Conservation (phyloP, 257 asterid species). For the Jacaranda copaia region DNA sequence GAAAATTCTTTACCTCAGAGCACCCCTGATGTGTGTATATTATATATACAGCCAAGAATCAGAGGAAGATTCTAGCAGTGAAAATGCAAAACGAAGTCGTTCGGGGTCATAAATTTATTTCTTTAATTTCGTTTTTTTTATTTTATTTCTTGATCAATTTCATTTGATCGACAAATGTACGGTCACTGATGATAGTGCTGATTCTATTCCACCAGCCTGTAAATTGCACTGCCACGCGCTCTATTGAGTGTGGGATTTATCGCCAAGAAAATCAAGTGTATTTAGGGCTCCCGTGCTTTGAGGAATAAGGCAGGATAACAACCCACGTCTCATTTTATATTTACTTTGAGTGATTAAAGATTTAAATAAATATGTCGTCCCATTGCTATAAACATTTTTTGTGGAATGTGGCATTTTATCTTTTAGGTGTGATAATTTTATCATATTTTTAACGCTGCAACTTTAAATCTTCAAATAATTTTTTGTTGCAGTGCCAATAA, state of each 20-base stretch:
- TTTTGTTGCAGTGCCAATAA: no score
- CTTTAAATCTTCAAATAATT: no score
- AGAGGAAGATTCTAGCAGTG: constrained; percentile 2
- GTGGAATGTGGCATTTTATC: no score
- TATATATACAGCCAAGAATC: neutral
- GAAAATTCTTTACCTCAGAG: constrained; percentile 20
- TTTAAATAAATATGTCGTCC: no score
- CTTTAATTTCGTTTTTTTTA: neutral
- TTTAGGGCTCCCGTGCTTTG: no score
- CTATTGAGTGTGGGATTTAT: neutral
- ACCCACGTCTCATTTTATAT: no score
- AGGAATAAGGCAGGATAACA: no score
- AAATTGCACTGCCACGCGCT: neutral
- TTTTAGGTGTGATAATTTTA: no score
- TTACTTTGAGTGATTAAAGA: no score
- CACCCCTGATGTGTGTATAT: constrained; percentile 10
- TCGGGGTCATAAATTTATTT: neutral
- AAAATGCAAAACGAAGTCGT: neutral
- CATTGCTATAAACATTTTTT: no score
- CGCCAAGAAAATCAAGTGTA: neutral
- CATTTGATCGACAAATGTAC: neutral
- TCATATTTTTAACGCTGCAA: no score
- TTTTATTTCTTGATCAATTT: neutral
- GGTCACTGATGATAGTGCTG: neutral
- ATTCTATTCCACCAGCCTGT: neutral